Base-by-base conservation (phyloP, 768 basidiomycete genomes). In the Phallus indusiatus region DNA sequence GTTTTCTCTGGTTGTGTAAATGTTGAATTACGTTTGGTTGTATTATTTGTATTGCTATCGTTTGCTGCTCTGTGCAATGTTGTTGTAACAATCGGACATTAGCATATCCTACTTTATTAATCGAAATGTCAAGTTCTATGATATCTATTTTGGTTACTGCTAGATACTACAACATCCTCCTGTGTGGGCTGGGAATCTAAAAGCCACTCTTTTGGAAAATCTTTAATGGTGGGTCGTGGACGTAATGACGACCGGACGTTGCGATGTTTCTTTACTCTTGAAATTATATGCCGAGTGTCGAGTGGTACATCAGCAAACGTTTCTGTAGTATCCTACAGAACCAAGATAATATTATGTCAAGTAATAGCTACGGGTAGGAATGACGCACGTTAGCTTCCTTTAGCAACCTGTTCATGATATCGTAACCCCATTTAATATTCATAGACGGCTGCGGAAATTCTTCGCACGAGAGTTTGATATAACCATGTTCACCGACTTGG, bases 391-490 rank as follows among this genome's bases (percentile, higher is more conserved):
- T 92, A 10, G 94, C 90, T 66, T 85, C 86, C n/a, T 71, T 72
- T 62, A 97, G 69, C 47, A 99, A 73, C 64, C 79, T 74, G 67
- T 94, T 88, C 56, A 99, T 71, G 16, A 83, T 79, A 68, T 98
- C 94, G 64, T 87, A 88, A 46, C 88, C 90, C 88, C 92, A 95
- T 71, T 94, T 95, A 66, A 95, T 75, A 71, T 99, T 99, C 88
- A 90, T 86, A 24, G 82, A 77, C 1, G 85, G 81, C 64, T 81
- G 77, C 7, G 85, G 83, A 71, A 92, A 95, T 70, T 88, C 82
- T 66, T 97, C 94, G 67, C 90, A 93, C 0, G 88, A 80, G 61
- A 98, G 88, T 74, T 94, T 94, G 71, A 99, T 76, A 72, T 81
- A 94, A 4, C 94, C 94, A 59, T 90, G 80, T 54, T 78, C 75